Evolutionary conservation across 2,329 filamentous ascomycete species (phyloP).

Genomic region (Aschersonia sp.): DNA sequence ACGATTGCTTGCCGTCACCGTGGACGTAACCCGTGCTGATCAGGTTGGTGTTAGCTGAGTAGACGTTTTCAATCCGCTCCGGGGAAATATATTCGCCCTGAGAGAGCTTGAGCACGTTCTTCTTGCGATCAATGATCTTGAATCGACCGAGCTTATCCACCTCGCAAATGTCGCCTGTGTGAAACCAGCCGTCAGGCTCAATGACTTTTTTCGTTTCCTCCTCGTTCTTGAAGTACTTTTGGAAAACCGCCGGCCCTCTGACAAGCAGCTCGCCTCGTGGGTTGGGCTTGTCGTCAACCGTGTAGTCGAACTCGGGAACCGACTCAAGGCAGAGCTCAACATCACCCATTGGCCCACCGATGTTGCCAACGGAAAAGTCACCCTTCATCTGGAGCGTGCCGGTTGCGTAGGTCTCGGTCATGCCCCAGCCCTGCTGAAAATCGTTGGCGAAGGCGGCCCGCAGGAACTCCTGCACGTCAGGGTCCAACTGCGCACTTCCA

Average conservation of each 20-base stretch:
- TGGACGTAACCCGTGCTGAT: conserved; percentile 78
- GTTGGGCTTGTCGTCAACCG: conserved; percentile 71
- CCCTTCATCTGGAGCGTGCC: conserved; percentile 52
- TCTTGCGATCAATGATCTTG: conserved; percentile 88
- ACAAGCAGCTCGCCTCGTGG: conserved; percentile 83
- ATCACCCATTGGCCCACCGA: conserved; percentile 54
- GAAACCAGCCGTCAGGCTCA: conserved; percentile 89
- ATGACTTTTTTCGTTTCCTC: conserved; percentile 75
- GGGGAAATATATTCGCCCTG: conserved; percentile 98
- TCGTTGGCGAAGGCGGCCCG: conserved; percentile 66
- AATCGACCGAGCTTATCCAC: conserved; percentile 78
- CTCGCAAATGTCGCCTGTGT: conserved; percentile 80
- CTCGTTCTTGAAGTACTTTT: conserved; percentile 78
- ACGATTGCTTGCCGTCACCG: conserved; percentile 70
- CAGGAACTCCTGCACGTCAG: conserved; percentile 75
- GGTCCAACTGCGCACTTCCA: conserved; percentile 83
- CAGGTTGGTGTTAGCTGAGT: conserved; percentile 65
- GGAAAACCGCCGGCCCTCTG: conserved; percentile 67
- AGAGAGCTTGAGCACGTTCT: conserved; percentile 97
- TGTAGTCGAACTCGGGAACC: conserved; percentile 89
- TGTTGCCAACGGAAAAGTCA: conserved; percentile 69
- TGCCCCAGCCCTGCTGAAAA: conserved; percentile 78
- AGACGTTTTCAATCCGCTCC: conserved; percentile 92
- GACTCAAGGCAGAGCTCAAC: conserved; percentile 71
- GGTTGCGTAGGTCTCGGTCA: conserved; percentile 85